Conservation (phyloP, 116 monocot genomes). For the Cymodocea nodosa region DNA sequence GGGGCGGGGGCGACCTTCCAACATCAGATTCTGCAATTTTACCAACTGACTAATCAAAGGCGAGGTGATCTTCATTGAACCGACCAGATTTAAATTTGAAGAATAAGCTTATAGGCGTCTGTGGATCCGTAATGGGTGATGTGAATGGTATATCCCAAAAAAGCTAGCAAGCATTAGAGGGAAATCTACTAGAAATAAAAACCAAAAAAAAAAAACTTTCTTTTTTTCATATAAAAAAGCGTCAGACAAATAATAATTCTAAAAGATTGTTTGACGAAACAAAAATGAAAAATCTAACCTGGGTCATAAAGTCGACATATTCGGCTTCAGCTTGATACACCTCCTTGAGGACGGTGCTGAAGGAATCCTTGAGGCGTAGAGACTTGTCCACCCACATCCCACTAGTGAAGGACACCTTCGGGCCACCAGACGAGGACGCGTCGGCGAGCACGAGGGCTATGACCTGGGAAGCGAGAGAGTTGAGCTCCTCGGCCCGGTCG, state of each 20-base stretch:
- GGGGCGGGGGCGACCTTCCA: no score
- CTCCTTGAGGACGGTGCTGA: slow-evolving; percentile 23
- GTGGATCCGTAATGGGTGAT: no score
- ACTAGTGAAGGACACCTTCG: slow-evolving; percentile 38
- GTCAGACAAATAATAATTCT: neutral
- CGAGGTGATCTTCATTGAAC: no score
- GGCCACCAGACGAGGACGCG: slow-evolving; percentile 49
- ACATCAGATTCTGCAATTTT: no score
- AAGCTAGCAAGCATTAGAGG: no score
- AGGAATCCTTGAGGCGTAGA: slow-evolving; percentile 29
- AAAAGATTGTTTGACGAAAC: neutral
- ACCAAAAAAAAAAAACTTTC: no score
- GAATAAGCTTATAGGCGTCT: no score
- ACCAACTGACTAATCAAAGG: no score
- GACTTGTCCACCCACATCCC: slow-evolving; percentile 59
- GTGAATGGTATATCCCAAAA: no score
- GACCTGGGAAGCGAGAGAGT: slow-evolving; percentile 37
- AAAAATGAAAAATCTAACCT: slow-evolving; percentile 27
- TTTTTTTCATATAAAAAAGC: no score
- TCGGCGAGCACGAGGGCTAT: slow-evolving; percentile 43
- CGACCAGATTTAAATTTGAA: no score
- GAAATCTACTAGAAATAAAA: no score
- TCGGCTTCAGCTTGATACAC: slow-evolving; percentile 41
- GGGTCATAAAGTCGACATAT: slow-evolving; percentile 50
- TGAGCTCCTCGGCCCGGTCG: slow-evolving; percentile 14